Percentiles rank a stretch among this genome's conserved stretches.
Conservation (phyloP, 306 rosid species). For the Quercus mongolica region DNA sequence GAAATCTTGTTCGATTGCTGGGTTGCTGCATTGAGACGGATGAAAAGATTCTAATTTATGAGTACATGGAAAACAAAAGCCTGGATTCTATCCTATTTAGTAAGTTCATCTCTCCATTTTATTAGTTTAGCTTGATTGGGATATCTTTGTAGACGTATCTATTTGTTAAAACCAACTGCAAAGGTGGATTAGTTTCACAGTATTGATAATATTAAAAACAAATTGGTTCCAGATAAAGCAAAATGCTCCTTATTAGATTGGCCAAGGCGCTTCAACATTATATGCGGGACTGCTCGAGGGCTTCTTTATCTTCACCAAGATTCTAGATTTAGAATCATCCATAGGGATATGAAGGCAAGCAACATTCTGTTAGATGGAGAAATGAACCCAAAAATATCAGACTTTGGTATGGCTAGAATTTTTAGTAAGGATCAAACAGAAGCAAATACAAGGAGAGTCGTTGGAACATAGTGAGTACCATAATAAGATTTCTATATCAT, state of each 20-base stretch:
- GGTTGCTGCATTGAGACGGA: constrained; percentile 60
- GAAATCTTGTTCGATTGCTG: constrained; percentile 62
- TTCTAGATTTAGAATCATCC: constrained; percentile 70
- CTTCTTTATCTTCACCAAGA: constrained; percentile 79
- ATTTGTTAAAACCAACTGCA: no score
- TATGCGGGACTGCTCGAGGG: constrained; percentile 72
- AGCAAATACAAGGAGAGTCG: constrained; percentile 67
- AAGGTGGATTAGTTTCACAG: not conserved
- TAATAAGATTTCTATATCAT: not conserved
- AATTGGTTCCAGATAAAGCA: constrained; percentile 32
- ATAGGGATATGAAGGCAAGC: constrained; percentile 80
- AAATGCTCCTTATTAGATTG: constrained; percentile 37
- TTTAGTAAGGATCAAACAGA: constrained; percentile 51
- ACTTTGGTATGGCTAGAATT: constrained; percentile 81
- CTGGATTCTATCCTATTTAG: constrained; percentile 63
- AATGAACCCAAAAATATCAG: constrained; percentile 70
- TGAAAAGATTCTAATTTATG: constrained; percentile 69
- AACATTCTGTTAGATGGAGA: constrained; percentile 62
- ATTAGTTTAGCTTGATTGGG: not conserved
- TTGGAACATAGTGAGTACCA: constrained; percentile 76
- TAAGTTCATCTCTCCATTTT: constrained; percentile 24
- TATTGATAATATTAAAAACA: not conserved
- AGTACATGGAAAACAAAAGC: constrained; percentile 71
- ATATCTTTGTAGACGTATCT: not conserved
- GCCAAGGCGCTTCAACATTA: constrained; percentile 53